Base-by-base conservation (phyloP, 306 rosid species). In the Corylus heterophylla region DNA sequence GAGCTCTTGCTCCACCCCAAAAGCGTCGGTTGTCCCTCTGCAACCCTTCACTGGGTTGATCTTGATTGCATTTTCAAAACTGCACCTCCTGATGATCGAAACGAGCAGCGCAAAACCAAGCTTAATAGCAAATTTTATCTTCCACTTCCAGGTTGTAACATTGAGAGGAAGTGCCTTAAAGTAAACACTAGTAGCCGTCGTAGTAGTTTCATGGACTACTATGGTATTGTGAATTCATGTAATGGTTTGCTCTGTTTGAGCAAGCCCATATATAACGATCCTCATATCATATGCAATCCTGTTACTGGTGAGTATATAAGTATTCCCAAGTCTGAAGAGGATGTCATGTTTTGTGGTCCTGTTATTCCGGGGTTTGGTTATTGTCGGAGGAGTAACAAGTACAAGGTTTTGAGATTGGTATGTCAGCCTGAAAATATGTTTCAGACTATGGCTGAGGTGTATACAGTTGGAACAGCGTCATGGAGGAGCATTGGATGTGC, bases 401-500 rank as follows among this genome's bases (percentile, higher is more conserved):
- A 66, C 63, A 76, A 76, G 80, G 73, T 76, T 18, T 16, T 76
- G 63, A 71, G 48, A 45, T 25, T 42, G 62, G 69, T 17, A 13
- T 17, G 44, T 74, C 54, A 39, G 8, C 63, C 37, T 16, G 61
- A 62, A 42, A 31, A 63, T 17, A 63, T 63, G 18, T 63, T 31
- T 63, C 69, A 67, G 25, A 31, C 25, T 1, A 67, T 39, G 48
- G 64, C 80, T 52, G 67, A 77, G 74, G 29, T 77, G 27, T 77
- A 77, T 72, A 77, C 67, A 17, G 29, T 77, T 39, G 74, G 80
- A 16, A 64, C 54, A 14, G 52, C 64, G 16, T 73, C 37, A 27
- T 76, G 80, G 80, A 76, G 74, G 56, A 76, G 54, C 47, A 20
- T 66, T 63, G 80, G 80, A 76, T 35, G 16, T 2, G 74, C 64